Percentiles rank a stretch among this genome's conserved stretches.
phyloP scores from a whole-genome alignment of 768 basidiomycete species.

The Russula compacta region DNA sequence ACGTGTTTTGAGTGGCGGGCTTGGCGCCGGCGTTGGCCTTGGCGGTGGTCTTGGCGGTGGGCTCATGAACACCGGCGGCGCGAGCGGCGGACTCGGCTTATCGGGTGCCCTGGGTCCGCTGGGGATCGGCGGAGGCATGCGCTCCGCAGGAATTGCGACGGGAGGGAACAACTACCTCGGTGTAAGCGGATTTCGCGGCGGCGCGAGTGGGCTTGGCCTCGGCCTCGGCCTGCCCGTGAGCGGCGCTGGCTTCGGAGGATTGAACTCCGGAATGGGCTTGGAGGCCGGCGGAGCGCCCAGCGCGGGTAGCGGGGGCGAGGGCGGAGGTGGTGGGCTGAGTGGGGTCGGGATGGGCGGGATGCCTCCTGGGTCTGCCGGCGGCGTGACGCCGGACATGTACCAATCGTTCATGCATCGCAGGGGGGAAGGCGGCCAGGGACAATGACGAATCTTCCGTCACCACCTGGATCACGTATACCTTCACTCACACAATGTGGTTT shows the following conservation, averaged over 20 bases:
- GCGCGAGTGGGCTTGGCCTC: neutral
- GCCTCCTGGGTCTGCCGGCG: neutral
- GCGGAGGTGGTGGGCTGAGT: neutral
- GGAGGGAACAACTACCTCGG: neutral
- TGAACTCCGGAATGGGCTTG: neutral
- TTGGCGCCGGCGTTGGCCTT: slow-evolving; percentile 8
- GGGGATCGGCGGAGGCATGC: neutral
- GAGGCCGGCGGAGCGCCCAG: neutral
- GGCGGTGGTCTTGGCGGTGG: slow-evolving; percentile 2
- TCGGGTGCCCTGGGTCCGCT: neutral
- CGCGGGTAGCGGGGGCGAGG: neutral
- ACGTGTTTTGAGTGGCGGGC: slow-evolving; percentile 9
- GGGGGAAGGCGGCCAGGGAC: slow-evolving; percentile 13
- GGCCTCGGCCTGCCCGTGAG: neutral
- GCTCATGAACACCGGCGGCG: slow-evolving; percentile 2
- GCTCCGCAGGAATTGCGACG: neutral
- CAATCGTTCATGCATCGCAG: slow-evolving; percentile 18
- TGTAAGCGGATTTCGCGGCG: neutral
- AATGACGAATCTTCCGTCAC: neutral
- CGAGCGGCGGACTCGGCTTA: slow-evolving; percentile 2
- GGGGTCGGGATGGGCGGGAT: slow-evolving; percentile 4
- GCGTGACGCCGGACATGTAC: slow-evolving; percentile 12
- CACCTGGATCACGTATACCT: neutral
- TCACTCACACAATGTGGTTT: neutral
- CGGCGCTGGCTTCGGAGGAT: neutral